Base-by-base conservation (phyloP, 345 rosid species). In the Salix dunnii region DNA sequence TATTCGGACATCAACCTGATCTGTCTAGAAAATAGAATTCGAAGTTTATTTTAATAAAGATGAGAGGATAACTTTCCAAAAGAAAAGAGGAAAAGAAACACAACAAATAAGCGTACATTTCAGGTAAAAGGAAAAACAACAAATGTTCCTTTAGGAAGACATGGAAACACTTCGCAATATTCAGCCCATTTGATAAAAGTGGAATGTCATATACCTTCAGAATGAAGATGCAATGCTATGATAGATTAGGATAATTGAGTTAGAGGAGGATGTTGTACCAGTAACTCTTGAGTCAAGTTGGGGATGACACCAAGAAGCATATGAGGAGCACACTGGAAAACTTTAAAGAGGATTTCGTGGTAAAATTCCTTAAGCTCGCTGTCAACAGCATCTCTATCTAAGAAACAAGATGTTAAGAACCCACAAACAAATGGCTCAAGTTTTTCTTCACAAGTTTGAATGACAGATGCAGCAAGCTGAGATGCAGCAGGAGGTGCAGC, bases 1-100 rank as follows among this genome's bases (percentile, higher is more conserved):
- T 84, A 91, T 85, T 79, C 97, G 90, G 70, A 90, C 89, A 79
- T 95, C 97, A 43, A 91, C 98, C 85, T 91, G 98, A 87, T 93
- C 97, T 79, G 90, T 85, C 98, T 94, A 84, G 71, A 89, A 61
- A 79, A 58, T 72, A 46, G 66, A 43, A 60, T 11, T 18, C 17
- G 68, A 9, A 68, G 55, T 31, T 51, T 48, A 48, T 68, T 17
- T 40, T 21, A 49, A 63, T 35, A 36, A 30, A 67, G 20, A 69
- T 6, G 20, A 2, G 25, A 70, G 38, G 20, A 73, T 46, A 67
- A 40, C 23, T 67, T 74, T 5, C 27, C 35, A 20, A 48, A 21
- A 25, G 21, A 13, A 17, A 23, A 16, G n/a, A 12, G 16, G 35
- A 28, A 23, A 25, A 67, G 3, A 25, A 60, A 40, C 36, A 31